phyloP scores from a whole-genome alignment of 768 basidiomycete species.

The Termitomyces sp. region DNA sequence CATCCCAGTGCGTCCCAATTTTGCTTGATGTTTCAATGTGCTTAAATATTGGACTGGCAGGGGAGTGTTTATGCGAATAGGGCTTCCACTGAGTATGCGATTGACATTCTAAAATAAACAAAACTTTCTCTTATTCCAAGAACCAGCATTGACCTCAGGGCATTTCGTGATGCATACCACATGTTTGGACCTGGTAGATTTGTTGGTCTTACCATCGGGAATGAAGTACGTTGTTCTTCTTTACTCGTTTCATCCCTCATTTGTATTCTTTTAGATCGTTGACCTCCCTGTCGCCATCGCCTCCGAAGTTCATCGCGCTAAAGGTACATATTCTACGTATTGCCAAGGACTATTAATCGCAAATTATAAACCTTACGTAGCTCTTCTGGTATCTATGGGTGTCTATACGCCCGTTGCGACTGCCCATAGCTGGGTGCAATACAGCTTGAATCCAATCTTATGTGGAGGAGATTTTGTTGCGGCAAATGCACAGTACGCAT shows the following conservation, averaged over 20 bases:
- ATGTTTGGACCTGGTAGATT: conserved; percentile 25
- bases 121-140: not conserved
- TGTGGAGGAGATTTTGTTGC: conserved; percentile 31
- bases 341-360: not conserved
- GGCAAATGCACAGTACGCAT: conserved; percentile 34
- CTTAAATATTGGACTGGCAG: not conserved
- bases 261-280: conserved; percentile 9
- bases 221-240: conserved; percentile 18
- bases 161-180: conserved; percentile 22
- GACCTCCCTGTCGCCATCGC: conserved; percentile 25
- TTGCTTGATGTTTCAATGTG: not conserved
- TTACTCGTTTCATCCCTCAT: not conserved
- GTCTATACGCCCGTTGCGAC: conserved; percentile 29
- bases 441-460: conserved; percentile 22
- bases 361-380: conserved; percentile 8
- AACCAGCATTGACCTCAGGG: conserved; percentile 24
- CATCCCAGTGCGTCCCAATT: conserved; percentile 17
- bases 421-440: conserved; percentile 28
- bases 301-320: conserved; percentile 25
- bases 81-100: not conserved
- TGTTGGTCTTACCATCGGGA: conserved; percentile 29
- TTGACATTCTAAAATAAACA: not conserved
- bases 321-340: conserved; percentile 17
- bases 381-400: conserved; percentile 22
- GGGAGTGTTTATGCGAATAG: not conserved